Conservation (phyloP, 306 rosid genomes). For the Corylus avellana region DNA sequence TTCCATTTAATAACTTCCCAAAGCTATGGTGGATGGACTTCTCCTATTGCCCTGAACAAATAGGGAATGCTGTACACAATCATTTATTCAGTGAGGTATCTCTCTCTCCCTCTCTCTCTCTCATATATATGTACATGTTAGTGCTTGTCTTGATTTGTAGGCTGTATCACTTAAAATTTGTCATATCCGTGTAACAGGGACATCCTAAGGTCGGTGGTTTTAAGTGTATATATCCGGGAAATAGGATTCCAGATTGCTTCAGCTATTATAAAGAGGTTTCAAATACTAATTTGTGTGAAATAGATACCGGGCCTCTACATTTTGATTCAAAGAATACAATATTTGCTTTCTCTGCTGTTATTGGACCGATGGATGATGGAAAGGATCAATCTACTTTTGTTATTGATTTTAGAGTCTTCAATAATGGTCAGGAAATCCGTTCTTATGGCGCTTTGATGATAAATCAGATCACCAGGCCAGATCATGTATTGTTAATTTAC, state of each 20-base stretch:
- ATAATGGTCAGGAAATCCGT: no score
- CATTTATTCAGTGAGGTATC: neutral
- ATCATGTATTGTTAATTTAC: no score
- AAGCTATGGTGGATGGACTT: neutral
- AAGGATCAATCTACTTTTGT: no score
- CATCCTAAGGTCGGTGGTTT: neutral
- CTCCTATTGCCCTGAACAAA: neutral
- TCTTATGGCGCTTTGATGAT: fast-evolving
- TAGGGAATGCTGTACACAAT: neutral
- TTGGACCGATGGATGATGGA: no score
- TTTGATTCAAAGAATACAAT: no score
- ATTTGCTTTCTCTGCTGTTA: no score
- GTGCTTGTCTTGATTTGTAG: neutral
- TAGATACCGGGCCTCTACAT: no score
- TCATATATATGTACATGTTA: neutral
- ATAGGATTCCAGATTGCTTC: neutral
- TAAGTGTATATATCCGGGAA: neutral
- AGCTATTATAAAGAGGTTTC: neutral
- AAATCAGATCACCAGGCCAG: no score
- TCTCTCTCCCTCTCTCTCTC: neutral
- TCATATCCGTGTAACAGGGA: neutral
- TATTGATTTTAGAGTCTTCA: no score
- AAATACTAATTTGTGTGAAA: no score
- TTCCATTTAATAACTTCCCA: neutral
- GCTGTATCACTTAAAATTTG: neutral